Evolutionary conservation across 768 basidiomycete species (phyloP).

Genomic region (Russula sp.): DNA sequence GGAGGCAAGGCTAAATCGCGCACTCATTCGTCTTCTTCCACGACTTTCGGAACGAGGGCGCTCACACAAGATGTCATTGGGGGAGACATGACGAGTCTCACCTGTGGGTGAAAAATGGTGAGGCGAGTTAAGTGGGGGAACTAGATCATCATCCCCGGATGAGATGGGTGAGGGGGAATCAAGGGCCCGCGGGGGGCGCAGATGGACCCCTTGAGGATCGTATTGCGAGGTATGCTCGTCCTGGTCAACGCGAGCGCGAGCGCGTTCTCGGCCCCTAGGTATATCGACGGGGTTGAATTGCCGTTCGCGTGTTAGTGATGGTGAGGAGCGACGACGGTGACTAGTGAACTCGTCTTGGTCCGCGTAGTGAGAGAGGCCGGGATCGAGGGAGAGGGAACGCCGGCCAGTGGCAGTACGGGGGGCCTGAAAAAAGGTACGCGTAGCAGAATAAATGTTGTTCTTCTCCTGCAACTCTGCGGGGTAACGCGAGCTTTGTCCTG

Average conservation of each 20-base stretch:
- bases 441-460: slow-evolving; percentile 67
- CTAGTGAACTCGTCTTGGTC: slow-evolving; percentile 40
- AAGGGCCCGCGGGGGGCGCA: slow-evolving; percentile 35
- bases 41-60: slow-evolving; percentile 23
- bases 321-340: slow-evolving; percentile 35
- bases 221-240: slow-evolving; percentile 34
- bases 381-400: slow-evolving; percentile 51
- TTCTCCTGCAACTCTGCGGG: slow-evolving; percentile 60
- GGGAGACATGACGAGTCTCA: not conserved
- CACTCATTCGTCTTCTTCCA: slow-evolving; percentile 10
- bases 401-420: slow-evolving; percentile 40
- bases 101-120: not conserved
- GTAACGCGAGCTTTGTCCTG: slow-evolving; percentile 50
- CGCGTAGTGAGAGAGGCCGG: slow-evolving; percentile 47
- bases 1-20: slow-evolving; percentile 24
- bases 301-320: not conserved
- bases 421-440: slow-evolving; percentile 70
- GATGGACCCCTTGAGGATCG: slow-evolving; percentile 31
- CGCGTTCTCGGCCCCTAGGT: slow-evolving; percentile 28
- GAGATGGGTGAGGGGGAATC: slow-evolving; percentile 22
- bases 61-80: not conserved
- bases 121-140: not conserved
- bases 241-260: slow-evolving; percentile 32
- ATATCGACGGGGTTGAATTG: not conserved
- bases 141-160: slow-evolving; percentile 24